Conservation (phyloP, 306 rosid genomes). For the Albizia julibrissin region DNA sequence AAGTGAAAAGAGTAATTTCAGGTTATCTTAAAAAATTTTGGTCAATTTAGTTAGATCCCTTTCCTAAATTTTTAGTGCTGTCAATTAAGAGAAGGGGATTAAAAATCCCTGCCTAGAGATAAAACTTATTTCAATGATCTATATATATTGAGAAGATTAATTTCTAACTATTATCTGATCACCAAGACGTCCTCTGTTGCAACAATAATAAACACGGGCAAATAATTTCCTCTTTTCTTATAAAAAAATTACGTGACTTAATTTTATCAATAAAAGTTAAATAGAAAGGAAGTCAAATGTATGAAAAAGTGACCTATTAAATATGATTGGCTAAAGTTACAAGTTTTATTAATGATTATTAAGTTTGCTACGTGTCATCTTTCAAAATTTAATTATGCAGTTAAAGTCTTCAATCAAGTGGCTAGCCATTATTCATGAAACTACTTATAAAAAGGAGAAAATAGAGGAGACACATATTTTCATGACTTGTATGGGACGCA, state of each 20-base stretch:
- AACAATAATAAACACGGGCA: neutral
- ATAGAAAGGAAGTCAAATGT: neutral
- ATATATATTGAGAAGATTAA: accelerated
- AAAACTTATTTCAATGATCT: no score
- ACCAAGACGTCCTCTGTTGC: no score
- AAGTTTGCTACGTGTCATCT: neutral
- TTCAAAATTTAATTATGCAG: neutral
- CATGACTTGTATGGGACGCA: neutral
- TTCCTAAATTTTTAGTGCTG: no score
- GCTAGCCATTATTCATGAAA: neutral
- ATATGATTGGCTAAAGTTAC: neutral
- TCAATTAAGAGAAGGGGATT: no score
- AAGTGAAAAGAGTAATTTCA: no score
- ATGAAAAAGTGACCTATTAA: neutral
- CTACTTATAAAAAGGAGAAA: neutral
- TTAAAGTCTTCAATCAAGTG: neutral
- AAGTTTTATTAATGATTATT: neutral
- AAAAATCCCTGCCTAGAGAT: no score
- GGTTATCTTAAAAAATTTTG: no score
- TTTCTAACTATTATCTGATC: no score
- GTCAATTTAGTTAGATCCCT: no score
- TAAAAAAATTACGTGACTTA: neutral
- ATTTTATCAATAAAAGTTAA: no score
- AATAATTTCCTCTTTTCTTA: no score
- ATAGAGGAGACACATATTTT: neutral